Evolutionary conservation across 2,329 filamentous ascomycete genomes (phyloP).

Genomic region (Alternaria sp.): DNA sequence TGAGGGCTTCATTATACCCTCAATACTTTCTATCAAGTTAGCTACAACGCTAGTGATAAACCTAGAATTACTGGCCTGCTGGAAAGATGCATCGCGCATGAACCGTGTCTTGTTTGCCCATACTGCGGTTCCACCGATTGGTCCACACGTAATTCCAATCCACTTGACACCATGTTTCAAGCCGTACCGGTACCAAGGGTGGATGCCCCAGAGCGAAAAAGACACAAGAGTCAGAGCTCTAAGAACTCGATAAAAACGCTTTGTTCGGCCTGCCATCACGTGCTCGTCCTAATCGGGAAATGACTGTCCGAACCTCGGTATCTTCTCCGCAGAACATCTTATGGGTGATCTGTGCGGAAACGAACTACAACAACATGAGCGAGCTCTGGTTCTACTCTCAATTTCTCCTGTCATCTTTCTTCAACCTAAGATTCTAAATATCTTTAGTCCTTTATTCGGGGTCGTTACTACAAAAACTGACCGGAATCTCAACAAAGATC

Average conservation of each 20-base stretch:
- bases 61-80: too few species aligned
- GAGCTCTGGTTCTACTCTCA: background rate
- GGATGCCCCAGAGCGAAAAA: background rate
- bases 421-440: background rate
- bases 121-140: too few species aligned
- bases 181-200: too few species aligned
- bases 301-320: constrained; percentile 29
- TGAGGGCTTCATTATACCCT: too few species aligned
- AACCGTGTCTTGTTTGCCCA: too few species aligned
- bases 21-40: too few species aligned
- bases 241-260: background rate
- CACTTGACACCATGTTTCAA: too few species aligned
- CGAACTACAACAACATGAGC: constrained; percentile 11
- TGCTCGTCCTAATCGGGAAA: constrained; percentile 28
- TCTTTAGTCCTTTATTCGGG: background rate
- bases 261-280: background rate
- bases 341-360: constrained; percentile 28
- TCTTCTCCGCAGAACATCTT: constrained; percentile 33
- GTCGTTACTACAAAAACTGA: background rate
- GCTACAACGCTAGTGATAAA: too few species aligned
- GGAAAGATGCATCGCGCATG: too few species aligned
- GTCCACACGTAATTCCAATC: too few species aligned
- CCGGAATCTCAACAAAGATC: background rate
- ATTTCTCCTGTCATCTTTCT: background rate
- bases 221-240: too few species aligned